phyloP scores from a whole-genome alignment of 2,329 filamentous ascomycete species.

The Fusarium sp. region DNA sequence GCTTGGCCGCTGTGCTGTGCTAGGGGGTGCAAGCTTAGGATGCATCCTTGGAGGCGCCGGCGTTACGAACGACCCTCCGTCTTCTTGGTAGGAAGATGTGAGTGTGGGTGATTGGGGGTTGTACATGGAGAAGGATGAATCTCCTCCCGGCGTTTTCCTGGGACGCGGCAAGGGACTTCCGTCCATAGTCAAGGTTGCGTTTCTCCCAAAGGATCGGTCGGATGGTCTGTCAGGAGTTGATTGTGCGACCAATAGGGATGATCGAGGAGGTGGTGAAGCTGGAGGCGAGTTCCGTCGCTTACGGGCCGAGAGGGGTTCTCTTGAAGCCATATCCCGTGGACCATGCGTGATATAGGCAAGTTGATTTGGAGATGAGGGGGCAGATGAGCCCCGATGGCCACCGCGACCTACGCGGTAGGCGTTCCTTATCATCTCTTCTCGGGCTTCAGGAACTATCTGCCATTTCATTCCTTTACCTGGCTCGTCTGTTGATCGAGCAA shows the following conservation, averaged over 20 bases:
- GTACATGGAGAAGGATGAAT: conserved; percentile 59
- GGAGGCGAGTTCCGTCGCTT: conserved; percentile 66
- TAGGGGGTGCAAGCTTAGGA: conserved; percentile 79
- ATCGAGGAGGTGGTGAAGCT: conserved; percentile 64
- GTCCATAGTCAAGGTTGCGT: conserved; percentile 58
- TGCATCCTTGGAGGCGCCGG: conserved; percentile 77
- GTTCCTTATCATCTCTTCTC: conserved; percentile 87
- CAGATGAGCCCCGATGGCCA: conserved; percentile 73
- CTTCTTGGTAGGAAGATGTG: conserved; percentile 71
- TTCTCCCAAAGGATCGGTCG: conserved; percentile 51
- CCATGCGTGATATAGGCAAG: conserved; percentile 69
- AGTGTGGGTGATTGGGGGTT: conserved; percentile 68
- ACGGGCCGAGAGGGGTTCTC: conserved; percentile 60
- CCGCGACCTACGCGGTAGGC: conserved; percentile 68
- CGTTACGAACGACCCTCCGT: conserved; percentile 70
- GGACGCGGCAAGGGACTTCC: conserved; percentile 69
- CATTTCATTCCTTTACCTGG: conserved; percentile 99
- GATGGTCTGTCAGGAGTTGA: conserved; percentile 66
- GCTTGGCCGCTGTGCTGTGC: conserved; percentile 81
- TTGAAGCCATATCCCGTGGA: conserved; percentile 62
- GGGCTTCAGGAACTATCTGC: conserved; percentile 86
- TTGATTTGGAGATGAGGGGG: conserved; percentile 72
- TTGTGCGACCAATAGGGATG: conserved; percentile 60
- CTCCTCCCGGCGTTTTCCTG: conserved; percentile 57
- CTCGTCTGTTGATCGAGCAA: conserved; percentile 90